These are phyloP conservation scores for Funneliformis geosporum DNA, from an alignment of 192 early-diverging fungal species.

Conservation along the genomic window DNA sequence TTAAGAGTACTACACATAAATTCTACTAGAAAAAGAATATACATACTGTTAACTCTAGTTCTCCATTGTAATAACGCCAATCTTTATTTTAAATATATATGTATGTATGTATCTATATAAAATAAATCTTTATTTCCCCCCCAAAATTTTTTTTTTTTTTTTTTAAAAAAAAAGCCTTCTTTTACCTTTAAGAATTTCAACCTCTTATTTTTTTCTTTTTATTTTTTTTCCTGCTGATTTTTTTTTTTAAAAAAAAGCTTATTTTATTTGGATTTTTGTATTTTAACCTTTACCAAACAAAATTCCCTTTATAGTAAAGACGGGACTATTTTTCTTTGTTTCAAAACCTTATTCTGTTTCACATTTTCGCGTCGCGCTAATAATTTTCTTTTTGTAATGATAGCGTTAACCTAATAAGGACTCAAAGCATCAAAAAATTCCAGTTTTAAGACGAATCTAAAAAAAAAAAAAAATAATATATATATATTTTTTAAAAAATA, in stretches of 20 bases:
- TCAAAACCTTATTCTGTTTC: not conserved
- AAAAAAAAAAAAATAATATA: not conserved
- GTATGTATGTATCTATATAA: too few relatives aligned
- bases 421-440: not conserved
- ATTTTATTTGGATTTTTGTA: not conserved
- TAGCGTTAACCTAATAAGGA: not conserved
- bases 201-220: too few relatives aligned
- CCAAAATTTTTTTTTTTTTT: too few relatives aligned
- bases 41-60: not conserved
- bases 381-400: not conserved
- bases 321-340: not conserved
- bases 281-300: not conserved
- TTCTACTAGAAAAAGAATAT: not conserved
- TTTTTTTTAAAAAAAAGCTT: not conserved
- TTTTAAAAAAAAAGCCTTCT: too few relatives aligned
- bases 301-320: not conserved
- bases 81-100: too few relatives aligned
- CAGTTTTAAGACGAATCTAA: too few relatives aligned
- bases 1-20: too few relatives aligned
- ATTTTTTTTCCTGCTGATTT: too few relatives aligned
- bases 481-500: not conserved
- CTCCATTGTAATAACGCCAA: too few relatives aligned
- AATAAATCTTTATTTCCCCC: too few relatives aligned
- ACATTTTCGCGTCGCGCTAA: not conserved
- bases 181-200: too few relatives aligned